phyloP scores from a whole-genome alignment of 2,329 filamentous ascomycete species.

The Beauveria bassiana region DNA sequence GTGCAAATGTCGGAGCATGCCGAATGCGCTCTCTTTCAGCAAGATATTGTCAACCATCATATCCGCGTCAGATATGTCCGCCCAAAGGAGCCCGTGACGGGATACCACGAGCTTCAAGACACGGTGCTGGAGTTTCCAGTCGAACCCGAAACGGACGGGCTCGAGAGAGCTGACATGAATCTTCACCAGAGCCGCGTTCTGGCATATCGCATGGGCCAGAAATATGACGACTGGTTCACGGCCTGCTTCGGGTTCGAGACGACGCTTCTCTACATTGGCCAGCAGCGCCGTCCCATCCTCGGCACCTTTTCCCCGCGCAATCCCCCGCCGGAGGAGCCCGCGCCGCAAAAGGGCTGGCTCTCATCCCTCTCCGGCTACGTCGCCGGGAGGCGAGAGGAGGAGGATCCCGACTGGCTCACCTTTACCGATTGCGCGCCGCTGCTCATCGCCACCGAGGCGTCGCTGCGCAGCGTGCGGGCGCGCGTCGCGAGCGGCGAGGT shows the following conservation, averaged over 20 bases:
- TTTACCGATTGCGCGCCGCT: constrained; percentile 73
- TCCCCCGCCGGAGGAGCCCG: constrained; percentile 14
- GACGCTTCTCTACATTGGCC: constrained; percentile 57
- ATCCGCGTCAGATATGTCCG: constrained; percentile 37
- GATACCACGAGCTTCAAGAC: constrained; percentile 26
- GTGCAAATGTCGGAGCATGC: constrained; percentile 53
- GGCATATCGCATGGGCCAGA: constrained; percentile 55
- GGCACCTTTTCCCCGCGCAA: constrained; percentile 43
- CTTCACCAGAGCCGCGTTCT: constrained; percentile 52
- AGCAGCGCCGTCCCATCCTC: constrained; percentile 50
- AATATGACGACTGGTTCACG: constrained; percentile 60
- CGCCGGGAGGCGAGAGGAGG: not conserved
- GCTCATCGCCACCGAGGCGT: constrained; percentile 62
- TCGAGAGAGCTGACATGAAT: constrained; percentile 43
- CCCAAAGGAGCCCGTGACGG: constrained; percentile 32
- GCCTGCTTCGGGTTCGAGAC: constrained; percentile 55
- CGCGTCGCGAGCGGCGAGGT: constrained; percentile 45
- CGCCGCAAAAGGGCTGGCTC: constrained; percentile 26
- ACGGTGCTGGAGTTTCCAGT: constrained; percentile 48
- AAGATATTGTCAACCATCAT: constrained; percentile 37
- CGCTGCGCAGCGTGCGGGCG: constrained; percentile 56
- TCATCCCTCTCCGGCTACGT: constrained; percentile 28
- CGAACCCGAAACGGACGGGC: constrained; percentile 36
- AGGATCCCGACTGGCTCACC: constrained; percentile 44
- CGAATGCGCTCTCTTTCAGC: constrained; percentile 56